Evolutionary conservation across 176 grass and related monocot species (phyloP), one percentile per base, ranked within the genome.

Genomic region (Aegilops umbellulata): DNA sequence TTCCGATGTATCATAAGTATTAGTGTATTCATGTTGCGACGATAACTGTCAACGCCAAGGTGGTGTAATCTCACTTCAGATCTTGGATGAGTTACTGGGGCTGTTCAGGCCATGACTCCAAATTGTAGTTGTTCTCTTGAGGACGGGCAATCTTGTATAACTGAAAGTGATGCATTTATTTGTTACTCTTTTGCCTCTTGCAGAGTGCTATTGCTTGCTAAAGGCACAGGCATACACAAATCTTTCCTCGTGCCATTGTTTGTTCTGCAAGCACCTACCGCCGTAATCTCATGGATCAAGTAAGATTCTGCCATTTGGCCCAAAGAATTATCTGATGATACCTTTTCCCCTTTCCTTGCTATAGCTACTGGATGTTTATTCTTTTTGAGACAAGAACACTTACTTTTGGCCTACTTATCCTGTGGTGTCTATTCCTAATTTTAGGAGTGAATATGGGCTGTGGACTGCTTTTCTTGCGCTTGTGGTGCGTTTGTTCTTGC

Each of bases 381-480:
- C 11, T 17, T 31, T 63, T 64, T 25, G 62, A 74, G 32, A 57
- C 20, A 46, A 41, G 11, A 73, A 35, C 11, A 78, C 7, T 71
- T 44, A 24, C 16, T 42, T 60, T 38, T 35, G 12, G 12, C 31
- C 2, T 86, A 72, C 46, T 86, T 78, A 61, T 70, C 53, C 36
- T 67, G 25, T 83, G 58, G 46, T 72, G 55, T 75, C 53, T 83
- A 81, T 66, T 76, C 74, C 11, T n/a, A 10, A 84, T 74, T 8
- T 38, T 79, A 99, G 97, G 92, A 84, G 97, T 74, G 94, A 99
- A 11, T 99, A 93, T 87, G 97, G 97, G 27, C 86, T 89, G 69
- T 99, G 97, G 97, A 88, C 94, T 86, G 88, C 90, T 88, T 96
- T 99, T 86, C 77, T 99, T 74, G 90, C 94, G 60, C 94, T 99